Conservation (phyloP, 169 alveolate genomes). For the Besnoitia besnoiti region DNA sequence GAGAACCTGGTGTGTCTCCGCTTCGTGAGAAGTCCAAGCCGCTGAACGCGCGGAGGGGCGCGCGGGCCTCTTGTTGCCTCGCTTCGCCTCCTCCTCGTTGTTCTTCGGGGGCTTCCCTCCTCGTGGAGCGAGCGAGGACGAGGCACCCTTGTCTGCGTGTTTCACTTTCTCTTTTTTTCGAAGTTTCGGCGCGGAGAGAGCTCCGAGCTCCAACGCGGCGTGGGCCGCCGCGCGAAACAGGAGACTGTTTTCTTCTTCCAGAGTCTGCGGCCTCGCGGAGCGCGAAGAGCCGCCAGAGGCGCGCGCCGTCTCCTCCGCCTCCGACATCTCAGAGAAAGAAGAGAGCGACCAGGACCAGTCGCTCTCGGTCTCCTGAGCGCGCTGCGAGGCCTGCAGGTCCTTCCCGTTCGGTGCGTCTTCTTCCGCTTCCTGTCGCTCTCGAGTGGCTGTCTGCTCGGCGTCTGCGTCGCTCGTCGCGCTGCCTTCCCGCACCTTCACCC, state of each 20-base stretch:
- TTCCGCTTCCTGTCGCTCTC: not conserved
- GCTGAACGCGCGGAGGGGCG: not conserved
- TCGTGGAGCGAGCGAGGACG: too few species aligned
- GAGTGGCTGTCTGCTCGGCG: not conserved
- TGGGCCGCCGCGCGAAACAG: slow-evolving; percentile 12
- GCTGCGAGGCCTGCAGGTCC: not conserved
- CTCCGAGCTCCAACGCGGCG: not conserved
- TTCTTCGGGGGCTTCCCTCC: too few species aligned
- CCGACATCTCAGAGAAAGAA: not conserved
- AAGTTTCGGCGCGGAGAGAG: not conserved
- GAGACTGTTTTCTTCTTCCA: not conserved
- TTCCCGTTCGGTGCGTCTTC: not conserved
- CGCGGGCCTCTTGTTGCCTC: not conserved
- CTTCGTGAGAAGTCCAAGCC: not conserved
- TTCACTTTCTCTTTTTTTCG: not conserved
- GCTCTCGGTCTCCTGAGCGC: not conserved
- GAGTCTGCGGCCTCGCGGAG: not conserved
- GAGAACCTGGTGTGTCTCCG: too few species aligned
- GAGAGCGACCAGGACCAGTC: slow-evolving; percentile 34
- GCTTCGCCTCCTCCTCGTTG: too few species aligned
- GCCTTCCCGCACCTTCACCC: not conserved
- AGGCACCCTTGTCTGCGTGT: not conserved
- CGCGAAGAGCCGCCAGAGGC: not conserved
- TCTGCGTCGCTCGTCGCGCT: not conserved
- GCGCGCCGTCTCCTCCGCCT: not conserved